Conservation (phyloP, 768 basidiomycete genomes). For the Dioszegia aurantiaca region DNA sequence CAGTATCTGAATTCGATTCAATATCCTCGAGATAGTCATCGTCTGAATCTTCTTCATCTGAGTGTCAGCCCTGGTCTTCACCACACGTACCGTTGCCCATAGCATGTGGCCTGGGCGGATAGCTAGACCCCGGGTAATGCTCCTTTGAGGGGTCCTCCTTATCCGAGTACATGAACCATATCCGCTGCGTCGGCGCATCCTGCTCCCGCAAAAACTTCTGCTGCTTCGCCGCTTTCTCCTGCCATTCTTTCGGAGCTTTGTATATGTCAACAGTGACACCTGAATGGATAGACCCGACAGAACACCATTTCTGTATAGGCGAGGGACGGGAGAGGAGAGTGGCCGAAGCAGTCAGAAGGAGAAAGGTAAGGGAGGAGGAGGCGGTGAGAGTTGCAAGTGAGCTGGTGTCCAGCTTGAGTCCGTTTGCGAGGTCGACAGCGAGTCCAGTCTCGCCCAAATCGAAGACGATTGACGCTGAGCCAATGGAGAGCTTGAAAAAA, state of each 20-base stretch:
- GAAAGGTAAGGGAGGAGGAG: slow-evolving; percentile 63
- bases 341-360: slow-evolving; percentile 58
- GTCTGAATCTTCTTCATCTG: slow-evolving; percentile 12
- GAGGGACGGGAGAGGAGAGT: slow-evolving; percentile 55
- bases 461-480: slow-evolving; percentile 61
- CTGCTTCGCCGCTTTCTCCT: slow-evolving; percentile 59
- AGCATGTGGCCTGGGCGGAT: slow-evolving; percentile 33
- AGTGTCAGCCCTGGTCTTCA: slow-evolving; percentile 6
- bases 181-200: slow-evolving; percentile 66
- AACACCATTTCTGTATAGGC: slow-evolving; percentile 60
- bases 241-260: slow-evolving; percentile 62
- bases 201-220: slow-evolving; percentile 66
- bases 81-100: slow-evolving; percentile 5
- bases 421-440: slow-evolving; percentile 60
- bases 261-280: slow-evolving; percentile 70
- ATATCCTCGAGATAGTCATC: not conserved
- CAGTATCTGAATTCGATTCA: not conserved
- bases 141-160: slow-evolving; percentile 3
- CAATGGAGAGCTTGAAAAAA: slow-evolving; percentile 69
- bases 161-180: slow-evolving; percentile 35
- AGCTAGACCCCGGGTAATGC: slow-evolving; percentile 29
- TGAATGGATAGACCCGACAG: slow-evolving; percentile 60
- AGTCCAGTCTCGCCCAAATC: slow-evolving; percentile 60
- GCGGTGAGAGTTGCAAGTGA: slow-evolving; percentile 70
- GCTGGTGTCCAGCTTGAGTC: slow-evolving; percentile 68